Conservation (phyloP, 176 grass and related monocot species). For the Oryza punctata region DNA sequence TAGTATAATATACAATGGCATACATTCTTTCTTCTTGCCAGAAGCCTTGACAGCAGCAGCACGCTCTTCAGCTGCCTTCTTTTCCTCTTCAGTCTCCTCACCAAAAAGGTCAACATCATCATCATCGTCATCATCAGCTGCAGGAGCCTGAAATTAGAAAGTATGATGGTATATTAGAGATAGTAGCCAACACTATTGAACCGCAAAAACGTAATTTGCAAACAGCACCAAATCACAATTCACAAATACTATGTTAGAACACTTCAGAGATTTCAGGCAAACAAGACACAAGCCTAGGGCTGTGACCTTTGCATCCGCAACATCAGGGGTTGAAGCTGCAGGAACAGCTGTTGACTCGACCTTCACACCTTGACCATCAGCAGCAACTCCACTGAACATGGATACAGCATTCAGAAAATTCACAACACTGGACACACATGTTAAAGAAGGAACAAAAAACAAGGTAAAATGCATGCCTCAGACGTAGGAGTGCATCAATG, state of each 20-base stretch:
- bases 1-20: not conserved
- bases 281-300: not conserved
- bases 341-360: conserved; percentile 66
- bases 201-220: not conserved
- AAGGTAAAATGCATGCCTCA: conserved; percentile 47
- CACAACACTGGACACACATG: not conserved
- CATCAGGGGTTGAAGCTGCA: conserved; percentile 58
- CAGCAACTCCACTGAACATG: conserved; percentile 58
- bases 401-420: not conserved
- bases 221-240: not conserved
- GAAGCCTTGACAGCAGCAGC: conserved; percentile 71
- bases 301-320: conserved; percentile 56
- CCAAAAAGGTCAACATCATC: conserved; percentile 83
- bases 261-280: not conserved
- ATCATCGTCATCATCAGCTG: conserved; percentile 58
- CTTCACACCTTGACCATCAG: conserved; percentile 71
- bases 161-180: not conserved
- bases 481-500: conserved; percentile 89
- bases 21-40: conserved; percentile 93
- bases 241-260: not conserved
- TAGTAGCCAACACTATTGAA: not conserved
- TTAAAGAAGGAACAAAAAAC: not conserved
- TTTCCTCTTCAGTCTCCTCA: conserved; percentile 94
- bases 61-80: conserved; percentile 72
- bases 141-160: conserved; percentile 49